These are phyloP conservation scores for Helianthus annuus DNA, from an alignment of 129 eudicot species.

Conservation along the genomic window HanXRQr2.0-SUNRISE NC_035442.2:77775237-77775736, in stretches of 20 bases:
- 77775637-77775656: too few species aligned
- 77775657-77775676: too few species aligned
- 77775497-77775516: background rate
- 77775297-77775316: slow-evolving; percentile 53
- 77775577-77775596: too few species aligned
- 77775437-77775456: background rate
- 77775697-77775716: too few species aligned
- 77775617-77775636: too few species aligned
- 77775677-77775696: too few species aligned
- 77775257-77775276: too few species aligned
- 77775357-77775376: slow-evolving; percentile 61
- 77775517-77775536: too few species aligned
- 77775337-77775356: slow-evolving; percentile 59
- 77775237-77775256: slow-evolving; percentile 40
- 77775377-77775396: slow-evolving; percentile 64
- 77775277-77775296: background rate
- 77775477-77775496: background rate
- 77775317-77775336: slow-evolving; percentile 51
- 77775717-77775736: too few species aligned
- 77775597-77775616: too few species aligned
- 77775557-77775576: too few species aligned
- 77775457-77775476: background rate
- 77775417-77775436: background rate
- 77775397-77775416: slow-evolving; percentile 47
- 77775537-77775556: too few species aligned